These are phyloP conservation scores for Xylariaceae sp. DNA, from an alignment of 2,329 filamentous ascomycete genomes.

Conservation along the genomic window DNA sequence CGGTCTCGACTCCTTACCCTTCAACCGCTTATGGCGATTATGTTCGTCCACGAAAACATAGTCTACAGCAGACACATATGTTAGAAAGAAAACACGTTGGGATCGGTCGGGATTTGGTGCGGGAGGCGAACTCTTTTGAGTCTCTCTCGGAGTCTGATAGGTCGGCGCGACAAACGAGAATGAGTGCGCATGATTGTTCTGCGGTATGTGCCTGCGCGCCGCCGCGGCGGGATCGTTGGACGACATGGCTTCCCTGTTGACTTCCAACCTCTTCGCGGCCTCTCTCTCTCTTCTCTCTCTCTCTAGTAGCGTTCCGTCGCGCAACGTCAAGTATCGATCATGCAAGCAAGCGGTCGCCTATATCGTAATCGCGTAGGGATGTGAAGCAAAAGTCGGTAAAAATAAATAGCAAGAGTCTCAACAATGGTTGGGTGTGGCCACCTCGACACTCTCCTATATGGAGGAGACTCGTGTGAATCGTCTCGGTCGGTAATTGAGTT, in stretches of 20 bases:
- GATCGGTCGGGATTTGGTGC: slow-evolving; percentile 4
- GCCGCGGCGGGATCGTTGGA: slow-evolving; percentile 56
- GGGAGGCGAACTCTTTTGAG: slow-evolving; percentile 69
- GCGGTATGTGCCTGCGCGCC: slow-evolving; percentile 58
- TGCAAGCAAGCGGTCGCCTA: slow-evolving; percentile 11
- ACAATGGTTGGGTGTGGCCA: too few relatives aligned
- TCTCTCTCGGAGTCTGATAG: slow-evolving; percentile 60
- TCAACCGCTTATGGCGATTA: slow-evolving; percentile 93
- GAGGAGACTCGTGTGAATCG: background rate
- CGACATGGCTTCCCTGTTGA: slow-evolving; percentile 42
- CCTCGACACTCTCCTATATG: too few relatives aligned
- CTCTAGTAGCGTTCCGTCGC: slow-evolving; percentile 13
- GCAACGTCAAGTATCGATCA: slow-evolving; percentile 10
- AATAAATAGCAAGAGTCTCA: too few relatives aligned
- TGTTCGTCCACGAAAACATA: slow-evolving; percentile 99
- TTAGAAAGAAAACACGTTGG: slow-evolving; percentile 15
- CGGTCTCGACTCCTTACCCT: slow-evolving; percentile 54
- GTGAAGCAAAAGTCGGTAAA: too few relatives aligned
- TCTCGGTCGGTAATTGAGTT: background rate
- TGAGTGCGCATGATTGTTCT: slow-evolving; percentile 64
- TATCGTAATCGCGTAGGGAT: too few relatives aligned
- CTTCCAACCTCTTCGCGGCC: too few relatives aligned
- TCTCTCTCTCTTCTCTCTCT: too few relatives aligned
- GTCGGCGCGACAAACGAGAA: slow-evolving; percentile 68
- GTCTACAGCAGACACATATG: slow-evolving; percentile 52